A percentile compares a stretch with the other conserved stretches of the same genome.
Evolutionary conservation across 2,329 filamentous ascomycete genomes (phyloP).

Genomic region (Aplosporella prunicola): DNA sequence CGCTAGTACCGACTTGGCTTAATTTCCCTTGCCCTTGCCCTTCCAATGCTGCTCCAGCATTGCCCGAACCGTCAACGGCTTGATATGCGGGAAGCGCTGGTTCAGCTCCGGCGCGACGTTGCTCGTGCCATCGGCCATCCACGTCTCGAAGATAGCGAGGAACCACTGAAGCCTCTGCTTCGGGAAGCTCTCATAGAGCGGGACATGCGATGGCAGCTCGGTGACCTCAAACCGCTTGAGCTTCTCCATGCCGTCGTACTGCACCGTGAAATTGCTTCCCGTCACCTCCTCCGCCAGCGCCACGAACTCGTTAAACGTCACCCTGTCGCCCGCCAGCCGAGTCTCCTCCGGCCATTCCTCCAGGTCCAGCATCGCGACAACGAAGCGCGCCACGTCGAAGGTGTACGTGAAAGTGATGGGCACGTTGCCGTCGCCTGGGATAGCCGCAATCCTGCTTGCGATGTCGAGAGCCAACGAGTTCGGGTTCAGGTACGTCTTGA

Average conservation of each 20-base stretch:
- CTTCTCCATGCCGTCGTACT: slow-evolving; percentile 15
- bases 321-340: slow-evolving; percentile 13
- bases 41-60: slow-evolving; percentile 4
- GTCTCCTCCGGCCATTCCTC: slow-evolving; percentile 35
- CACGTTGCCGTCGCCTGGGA: slow-evolving; percentile 41
- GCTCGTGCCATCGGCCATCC: not conserved
- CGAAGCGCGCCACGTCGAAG: slow-evolving; percentile 40
- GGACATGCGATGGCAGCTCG: slow-evolving; percentile 12
- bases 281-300: slow-evolving; percentile 10
- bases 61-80: not conserved
- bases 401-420: slow-evolving; percentile 41
- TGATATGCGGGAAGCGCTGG: slow-evolving; percentile 5
- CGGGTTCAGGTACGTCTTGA: slow-evolving; percentile 15
- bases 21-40: too few relatives aligned
- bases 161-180: slow-evolving; percentile 11
- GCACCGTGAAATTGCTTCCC: slow-evolving; percentile 14
- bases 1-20: too few relatives aligned
- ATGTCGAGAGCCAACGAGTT: slow-evolving; percentile 14
- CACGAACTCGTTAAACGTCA: slow-evolving; percentile 14
- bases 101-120: not conserved
- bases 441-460: slow-evolving; percentile 27
- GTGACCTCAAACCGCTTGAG: slow-evolving; percentile 13
- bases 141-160: not conserved
- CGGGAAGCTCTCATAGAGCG: slow-evolving; percentile 14
- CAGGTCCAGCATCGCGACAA: slow-evolving; percentile 34